These are phyloP conservation scores for Ustilago sp. DNA, from an alignment of 1,284 basidiomycete species.

Conservation along the genomic window DNA sequence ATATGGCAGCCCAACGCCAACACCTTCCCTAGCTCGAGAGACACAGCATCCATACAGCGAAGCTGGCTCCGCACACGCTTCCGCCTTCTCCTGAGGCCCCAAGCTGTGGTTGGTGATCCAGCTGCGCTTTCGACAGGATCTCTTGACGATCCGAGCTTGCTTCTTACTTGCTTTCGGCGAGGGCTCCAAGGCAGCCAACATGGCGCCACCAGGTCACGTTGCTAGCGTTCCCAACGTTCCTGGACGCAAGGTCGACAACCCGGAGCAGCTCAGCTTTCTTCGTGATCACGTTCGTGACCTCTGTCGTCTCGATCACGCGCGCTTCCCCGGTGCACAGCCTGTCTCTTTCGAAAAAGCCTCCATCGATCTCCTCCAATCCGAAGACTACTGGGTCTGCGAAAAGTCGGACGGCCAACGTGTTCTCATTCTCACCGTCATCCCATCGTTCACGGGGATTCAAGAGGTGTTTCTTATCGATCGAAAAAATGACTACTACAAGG, in stretches of 20 bases:
- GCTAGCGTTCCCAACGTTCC: slow-evolving; percentile 49
- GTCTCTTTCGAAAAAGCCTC: slow-evolving; percentile 59
- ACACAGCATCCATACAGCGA: not conserved
- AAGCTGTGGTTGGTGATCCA: slow-evolving; percentile 19
- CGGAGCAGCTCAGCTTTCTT: slow-evolving; percentile 33
- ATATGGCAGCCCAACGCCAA: not conserved
- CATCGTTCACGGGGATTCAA: slow-evolving; percentile 74
- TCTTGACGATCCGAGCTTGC: not conserved
- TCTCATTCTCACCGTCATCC: slow-evolving; percentile 81
- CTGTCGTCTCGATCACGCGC: slow-evolving; percentile 38
- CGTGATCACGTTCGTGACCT: slow-evolving; percentile 50
- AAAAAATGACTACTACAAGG: slow-evolving; percentile 84
- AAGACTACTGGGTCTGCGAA: slow-evolving; percentile 94
- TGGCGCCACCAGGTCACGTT: slow-evolving; percentile 46
- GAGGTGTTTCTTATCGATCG: slow-evolving; percentile 82
- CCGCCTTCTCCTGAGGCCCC: slow-evolving; percentile 8
- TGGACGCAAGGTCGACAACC: slow-evolving; percentile 40
- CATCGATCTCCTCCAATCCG: slow-evolving; percentile 45
- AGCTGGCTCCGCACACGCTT: slow-evolving; percentile 5
- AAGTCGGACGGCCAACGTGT: slow-evolving; percentile 98
- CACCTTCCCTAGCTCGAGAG: not conserved
- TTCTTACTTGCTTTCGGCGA: not conserved
- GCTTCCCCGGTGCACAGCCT: slow-evolving; percentile 64
- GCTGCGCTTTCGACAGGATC: not conserved
- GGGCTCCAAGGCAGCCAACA: slow-evolving; percentile 11